phyloP scores from a whole-genome alignment of 768 basidiomycete genomes.

The Pleurotus salmoneostramineus region DNA sequence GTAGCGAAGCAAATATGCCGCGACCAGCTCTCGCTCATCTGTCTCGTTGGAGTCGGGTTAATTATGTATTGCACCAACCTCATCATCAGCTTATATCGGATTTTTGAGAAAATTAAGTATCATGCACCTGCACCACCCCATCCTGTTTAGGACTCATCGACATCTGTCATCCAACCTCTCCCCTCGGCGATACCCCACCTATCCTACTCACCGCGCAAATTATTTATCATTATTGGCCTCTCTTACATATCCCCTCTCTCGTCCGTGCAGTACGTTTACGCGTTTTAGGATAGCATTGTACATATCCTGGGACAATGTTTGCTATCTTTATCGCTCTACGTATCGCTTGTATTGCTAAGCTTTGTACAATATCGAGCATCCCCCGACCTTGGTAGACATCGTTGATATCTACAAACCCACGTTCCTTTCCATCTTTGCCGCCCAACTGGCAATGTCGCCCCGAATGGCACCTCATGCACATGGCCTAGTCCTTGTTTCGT shows the following conservation, averaged over 20 bases:
- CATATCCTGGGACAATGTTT: slow-evolving; percentile 11
- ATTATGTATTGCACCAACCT: slow-evolving; percentile 82
- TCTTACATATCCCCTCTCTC: not conserved
- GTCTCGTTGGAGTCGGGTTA: slow-evolving; percentile 73
- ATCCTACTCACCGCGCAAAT: not conserved
- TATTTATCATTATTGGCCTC: slow-evolving; percentile 3
- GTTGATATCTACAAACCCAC: not conserved
- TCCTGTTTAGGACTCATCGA: not conserved
- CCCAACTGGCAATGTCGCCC: no score
- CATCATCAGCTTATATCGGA: slow-evolving; percentile 79
- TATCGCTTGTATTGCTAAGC: slow-evolving; percentile 4
- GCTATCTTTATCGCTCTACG: no score
- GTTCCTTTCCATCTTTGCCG: not conserved
- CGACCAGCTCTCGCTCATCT: slow-evolving; percentile 73
- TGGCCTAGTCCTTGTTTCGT: no score
- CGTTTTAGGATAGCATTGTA: not conserved
- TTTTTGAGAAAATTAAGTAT: slow-evolving; percentile 88
- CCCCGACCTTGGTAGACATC: not conserved
- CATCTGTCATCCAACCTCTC: no score
- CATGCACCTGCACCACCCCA: slow-evolving; percentile 32
- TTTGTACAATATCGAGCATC: not conserved
- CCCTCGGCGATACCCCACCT: not conserved
- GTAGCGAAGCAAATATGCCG: slow-evolving; percentile 65
- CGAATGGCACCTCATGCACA: no score
- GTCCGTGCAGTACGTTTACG: not conserved